These are phyloP conservation scores for Penicillium canariense DNA, from an alignment of 495 filamentous ascomycete species.

Conservation along the genomic window DNA sequence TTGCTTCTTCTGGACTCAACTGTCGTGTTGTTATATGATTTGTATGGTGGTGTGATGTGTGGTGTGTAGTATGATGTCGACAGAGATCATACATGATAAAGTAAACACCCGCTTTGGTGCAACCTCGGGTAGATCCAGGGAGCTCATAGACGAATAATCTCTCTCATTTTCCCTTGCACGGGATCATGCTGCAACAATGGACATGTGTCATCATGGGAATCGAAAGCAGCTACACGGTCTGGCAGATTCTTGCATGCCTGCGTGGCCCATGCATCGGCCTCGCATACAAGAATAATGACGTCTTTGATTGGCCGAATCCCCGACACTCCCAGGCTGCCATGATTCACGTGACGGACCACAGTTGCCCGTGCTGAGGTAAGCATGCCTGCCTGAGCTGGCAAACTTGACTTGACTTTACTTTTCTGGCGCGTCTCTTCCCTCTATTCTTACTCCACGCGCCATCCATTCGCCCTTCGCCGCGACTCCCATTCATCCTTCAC, in stretches of 20 bases:
- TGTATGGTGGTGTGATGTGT: too few relatives aligned
- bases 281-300: neutral
- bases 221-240: neutral
- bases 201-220: neutral
- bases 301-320: neutral
- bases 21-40: neutral
- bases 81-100: neutral
- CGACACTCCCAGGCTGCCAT: constrained; percentile 14
- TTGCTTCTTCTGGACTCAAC: constrained; percentile 2
- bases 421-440: constrained; percentile 27
- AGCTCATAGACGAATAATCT: neutral
- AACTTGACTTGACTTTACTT: constrained; percentile 25
- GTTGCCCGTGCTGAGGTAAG: constrained; percentile 27
- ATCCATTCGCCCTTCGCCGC: constrained; percentile 8
- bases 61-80: neutral
- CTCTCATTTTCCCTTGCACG: neutral
- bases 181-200: neutral
- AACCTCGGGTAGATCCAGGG: neutral
- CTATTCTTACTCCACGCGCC: constrained; percentile 22
- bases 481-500: constrained; percentile 4
- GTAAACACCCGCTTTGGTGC: neutral
- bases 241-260: neutral
- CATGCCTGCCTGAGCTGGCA: constrained; percentile 21
- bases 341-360: constrained; percentile 29
- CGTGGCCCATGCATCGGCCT: neutral